phyloP scores from a whole-genome alignment of 306 rosid genomes.

The Vigna unguiculata region DNA sequence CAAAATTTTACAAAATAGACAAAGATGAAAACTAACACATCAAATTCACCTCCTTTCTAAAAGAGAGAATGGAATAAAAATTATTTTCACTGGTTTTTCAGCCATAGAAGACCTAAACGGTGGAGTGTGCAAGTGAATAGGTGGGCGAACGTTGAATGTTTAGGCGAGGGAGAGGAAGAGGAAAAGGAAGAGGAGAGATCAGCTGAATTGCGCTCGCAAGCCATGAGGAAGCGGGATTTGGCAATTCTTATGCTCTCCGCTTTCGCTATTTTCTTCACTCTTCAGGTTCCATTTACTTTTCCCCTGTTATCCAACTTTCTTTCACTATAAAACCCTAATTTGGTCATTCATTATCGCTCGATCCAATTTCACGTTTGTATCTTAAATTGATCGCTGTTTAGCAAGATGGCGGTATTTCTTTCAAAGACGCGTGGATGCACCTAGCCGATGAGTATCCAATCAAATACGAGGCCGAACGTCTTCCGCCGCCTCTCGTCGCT shows the following conservation, averaged over 20 bases:
- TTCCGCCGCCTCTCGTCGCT: constrained; percentile 90
- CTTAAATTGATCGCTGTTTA: constrained; percentile 46
- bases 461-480: constrained; percentile 92
- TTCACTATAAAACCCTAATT: constrained; percentile 43
- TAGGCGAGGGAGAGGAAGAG: constrained; percentile 1
- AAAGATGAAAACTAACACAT: no score
- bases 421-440: constrained; percentile 97
- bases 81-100: background rate
- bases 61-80: background rate
- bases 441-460: constrained; percentile 89
- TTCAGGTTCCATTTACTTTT: constrained; percentile 62
- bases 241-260: constrained; percentile 98
- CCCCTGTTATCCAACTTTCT: background rate
- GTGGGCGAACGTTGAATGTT: constrained; percentile 21
- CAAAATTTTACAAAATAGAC: no score
- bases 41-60: background rate
- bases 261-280: constrained; percentile 97
- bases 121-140: constrained; percentile 1
- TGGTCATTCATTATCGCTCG: background rate
- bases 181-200: background rate
- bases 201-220: constrained; percentile 5
- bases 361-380: background rate
- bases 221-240: constrained; percentile 99
- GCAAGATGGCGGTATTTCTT: constrained; percentile 96
- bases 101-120: background rate